Evolutionary conservation across 192 early-diverging fungal species (phyloP), one percentile per base, ranked within the genome.

Genomic region (Backusella mclennaniae): DNA sequence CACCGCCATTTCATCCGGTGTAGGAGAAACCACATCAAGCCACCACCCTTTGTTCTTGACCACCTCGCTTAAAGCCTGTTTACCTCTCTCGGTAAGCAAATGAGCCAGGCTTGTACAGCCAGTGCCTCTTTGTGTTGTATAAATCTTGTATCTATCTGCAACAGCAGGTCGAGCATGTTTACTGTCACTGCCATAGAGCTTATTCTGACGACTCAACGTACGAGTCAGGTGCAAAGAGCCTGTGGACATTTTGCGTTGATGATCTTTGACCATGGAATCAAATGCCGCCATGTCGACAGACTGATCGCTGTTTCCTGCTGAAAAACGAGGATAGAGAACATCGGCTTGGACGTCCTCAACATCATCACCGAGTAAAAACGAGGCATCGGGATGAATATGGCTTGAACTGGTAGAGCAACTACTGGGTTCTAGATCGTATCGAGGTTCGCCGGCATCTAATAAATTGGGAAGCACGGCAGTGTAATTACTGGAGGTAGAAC

Each of bases 1-100:
- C 0, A 85, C 67, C 21, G 80, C 75, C 80, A 96, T 84, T 52
- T 94, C 93, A 39, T 77, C 67, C 26, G 84, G 78, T 3, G 84
- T 85, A 7, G 91, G 87, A 0, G 82, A 75, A 35, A 85, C 77
- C 8, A 91, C 85, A 77, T 95, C 92, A 29, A 96, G 83, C 93
- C 93, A 96, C 77, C 88, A 93, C 56, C 66, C 77, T 14, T 67
- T 85, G 42, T 81, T 71, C 21, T 81, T 77, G 67, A 84, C 52
- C 66, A 89, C 11, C 67, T 73, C 29, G 76, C 77, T 1, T 84
- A 67, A 7, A 77, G 74, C 52, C 74, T 80, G 14, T 78, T 77
- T 35, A 4, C 56, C 56, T 63, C 56, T 63, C n/a, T 63, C 56
- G 3, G 23, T 14, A 14, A 63, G 56, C 7, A 63, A 63, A 9